Base-by-base conservation (phyloP, 306 rosid genomes). In the Acacia confusa region DNA sequence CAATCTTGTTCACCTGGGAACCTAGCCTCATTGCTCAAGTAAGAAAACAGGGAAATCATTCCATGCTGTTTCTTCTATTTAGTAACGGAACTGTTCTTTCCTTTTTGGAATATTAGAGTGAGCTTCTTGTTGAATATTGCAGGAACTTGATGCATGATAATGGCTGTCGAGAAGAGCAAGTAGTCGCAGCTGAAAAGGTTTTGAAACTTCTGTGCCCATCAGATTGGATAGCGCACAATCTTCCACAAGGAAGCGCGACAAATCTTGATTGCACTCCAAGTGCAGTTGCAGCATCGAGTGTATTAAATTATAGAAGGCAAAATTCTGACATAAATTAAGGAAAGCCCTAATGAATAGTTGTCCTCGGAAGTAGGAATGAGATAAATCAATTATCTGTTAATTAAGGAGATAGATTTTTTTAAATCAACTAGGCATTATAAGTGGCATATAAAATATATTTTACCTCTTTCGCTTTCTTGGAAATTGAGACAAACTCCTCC, bases 241-340 rank as follows among this genome's bases (percentile, higher is more conserved):
- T 75, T 50, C 64, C 43, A 50, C 79, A 58, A 12, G 85, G 53
- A 83, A 72, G 77, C 45, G 79, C 63, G 69, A 63, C 41, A 53
- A 57, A 63, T 85, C 60, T 86, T 43, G 70, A 73, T 40, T 68
- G 48, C 79, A 75, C 89, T 36, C 94, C 99, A 16, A 95, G 97
- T 83, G 77, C 72, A 81, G 44, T 90, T 81, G 99, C 98, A 78
- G 99, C 98, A 69, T 82, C 80, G 38, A 79, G 89, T 78, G 81
- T 95, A 80, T 83, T 93, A 81, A 79, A 82, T 86, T 73, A 90
- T 72, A 77, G 38, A 61, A 61, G 80, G 98, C 98, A 78, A 98
- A 97, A 69, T 83, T 83, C 91, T 77, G 82, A 92, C 77, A 80
- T 93, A 81, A 77, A 82, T 86, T 78, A 90, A 64, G 78, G 63